phyloP scores from a whole-genome alignment of 2,329 filamentous ascomycete species.

The Fusarium metavorans region DNA sequence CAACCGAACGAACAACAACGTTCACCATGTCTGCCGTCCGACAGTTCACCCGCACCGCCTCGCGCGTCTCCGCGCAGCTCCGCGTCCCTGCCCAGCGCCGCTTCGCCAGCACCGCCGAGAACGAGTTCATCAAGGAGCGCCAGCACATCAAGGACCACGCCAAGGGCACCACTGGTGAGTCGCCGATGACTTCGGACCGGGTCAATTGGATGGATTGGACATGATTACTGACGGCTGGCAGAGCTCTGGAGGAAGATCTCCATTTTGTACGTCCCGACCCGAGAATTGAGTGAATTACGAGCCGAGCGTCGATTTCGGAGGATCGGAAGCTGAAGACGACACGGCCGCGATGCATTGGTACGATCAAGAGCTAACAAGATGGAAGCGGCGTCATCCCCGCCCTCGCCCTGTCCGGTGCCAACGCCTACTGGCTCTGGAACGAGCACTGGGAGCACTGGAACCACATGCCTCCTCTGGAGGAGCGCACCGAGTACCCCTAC shows the following conservation, averaged over 20 bases:
- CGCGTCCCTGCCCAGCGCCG: constrained; percentile 75
- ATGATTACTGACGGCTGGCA: constrained; percentile 58
- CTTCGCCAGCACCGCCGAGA: constrained; percentile 82
- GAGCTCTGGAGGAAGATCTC: constrained; percentile 97
- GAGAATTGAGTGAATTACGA: constrained; percentile 45
- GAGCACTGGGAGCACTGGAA: constrained; percentile 98
- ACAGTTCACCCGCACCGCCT: constrained; percentile 69
- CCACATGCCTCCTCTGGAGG: constrained; percentile 88
- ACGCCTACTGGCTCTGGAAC: constrained; percentile 91
- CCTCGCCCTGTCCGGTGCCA: constrained; percentile 78
- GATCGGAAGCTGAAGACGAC: constrained; percentile 28
- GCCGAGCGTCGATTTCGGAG: constrained; percentile 22
- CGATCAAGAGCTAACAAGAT: constrained; percentile 37
- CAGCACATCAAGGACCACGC: constrained; percentile 92
- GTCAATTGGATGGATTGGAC: constrained; percentile 35
- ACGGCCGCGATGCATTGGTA: constrained; percentile 9
- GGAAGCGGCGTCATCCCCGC: constrained; percentile 79
- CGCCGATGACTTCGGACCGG: constrained; percentile 7
- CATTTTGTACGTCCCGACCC: constrained; percentile 79
- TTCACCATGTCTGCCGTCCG: constrained; percentile 74
- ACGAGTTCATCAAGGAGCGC: constrained; percentile 94
- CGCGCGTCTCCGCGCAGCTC: constrained; percentile 72
- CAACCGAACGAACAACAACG: constrained; percentile 43
- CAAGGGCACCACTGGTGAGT: constrained; percentile 82
- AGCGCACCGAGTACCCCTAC: constrained; percentile 93